phyloP scores from a whole-genome alignment of 2,329 filamentous ascomycete genomes.

The Pseudopyrenochaeta lycopersici region DNA sequence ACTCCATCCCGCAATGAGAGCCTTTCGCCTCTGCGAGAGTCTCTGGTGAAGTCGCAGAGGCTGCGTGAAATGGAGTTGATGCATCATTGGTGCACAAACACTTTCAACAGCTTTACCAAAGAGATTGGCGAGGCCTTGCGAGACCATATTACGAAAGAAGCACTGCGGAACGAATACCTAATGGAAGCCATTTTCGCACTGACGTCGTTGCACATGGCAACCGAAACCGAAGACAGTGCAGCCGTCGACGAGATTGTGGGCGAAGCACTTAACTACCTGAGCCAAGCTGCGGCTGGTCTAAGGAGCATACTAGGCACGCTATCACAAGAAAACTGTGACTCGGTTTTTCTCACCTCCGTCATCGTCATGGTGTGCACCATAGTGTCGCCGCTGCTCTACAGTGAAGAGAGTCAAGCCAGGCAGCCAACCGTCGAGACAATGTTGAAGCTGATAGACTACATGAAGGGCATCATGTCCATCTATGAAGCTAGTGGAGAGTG shows the following conservation, averaged over 20 bases:
- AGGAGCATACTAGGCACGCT: conserved; percentile 7
- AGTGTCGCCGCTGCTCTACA: conserved; percentile 15
- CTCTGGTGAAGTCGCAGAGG: too few relatives aligned
- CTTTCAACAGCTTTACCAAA: conserved; percentile 15
- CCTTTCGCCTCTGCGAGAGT: not conserved
- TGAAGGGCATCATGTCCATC: conserved; percentile 15
- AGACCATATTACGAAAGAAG: conserved; percentile 17
- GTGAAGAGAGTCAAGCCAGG: conserved; percentile 2
- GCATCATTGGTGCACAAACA: conserved; percentile 20
- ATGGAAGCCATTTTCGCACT: conserved; percentile 23
- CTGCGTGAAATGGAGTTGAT: conserved; percentile 17
- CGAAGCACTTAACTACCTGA: conserved; percentile 4
- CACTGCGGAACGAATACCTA: conserved; percentile 17
- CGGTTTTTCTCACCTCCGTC: conserved; percentile 14
- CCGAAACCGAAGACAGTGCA: not conserved
- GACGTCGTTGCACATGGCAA: conserved; percentile 17
- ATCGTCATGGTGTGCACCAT: conserved; percentile 21
- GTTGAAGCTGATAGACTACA: conserved; percentile 12
- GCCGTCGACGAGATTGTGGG: not conserved
- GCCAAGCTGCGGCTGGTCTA: conserved; percentile 9
- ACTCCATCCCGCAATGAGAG: not conserved
- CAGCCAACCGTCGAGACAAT: conserved; percentile 12
- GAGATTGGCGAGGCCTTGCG: conserved; percentile 11
- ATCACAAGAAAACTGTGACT: conserved; percentile 13
- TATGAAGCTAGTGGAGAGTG: conserved; percentile 11